Base-by-base conservation (phyloP, 2,329 filamentous ascomycete species). In the Lasiodiplodia hormozganensis region DNA sequence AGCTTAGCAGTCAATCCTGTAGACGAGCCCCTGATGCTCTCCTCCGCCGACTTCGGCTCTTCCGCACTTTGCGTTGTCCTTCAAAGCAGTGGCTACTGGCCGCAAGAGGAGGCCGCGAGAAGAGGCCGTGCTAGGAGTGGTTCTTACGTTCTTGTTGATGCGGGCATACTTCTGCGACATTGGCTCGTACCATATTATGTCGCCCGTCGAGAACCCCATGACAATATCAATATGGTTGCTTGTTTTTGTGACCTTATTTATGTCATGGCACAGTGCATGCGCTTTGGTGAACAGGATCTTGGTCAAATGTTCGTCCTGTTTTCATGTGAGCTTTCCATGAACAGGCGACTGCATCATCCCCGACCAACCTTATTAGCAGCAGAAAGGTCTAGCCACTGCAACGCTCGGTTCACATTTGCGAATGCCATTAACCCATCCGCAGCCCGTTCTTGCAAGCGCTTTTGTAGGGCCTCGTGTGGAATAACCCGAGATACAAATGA, bases 171-270 rank as follows among this genome's bases (percentile, higher is more conserved):
- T 94, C 75, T 98, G 95, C 49, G 94, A 95, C 75, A 97, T 92
- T 12, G 96, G 94, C 80, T 99, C 96, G 84, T 96, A 98, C 96
- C 96, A 99, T 70, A 99, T 95, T 58, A 99, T 94, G 79, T 99
- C 96, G 49, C 94, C 94, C 0, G 94, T 96, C 7, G 95, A 97
- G 76, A 97, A 98, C 0, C 96, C 96, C 89, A 99, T 92, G 68
- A 97, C 89, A 23, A 99, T 85, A 77, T 99, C 96, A 52, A 99
- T 86, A 76, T 98, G 95, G 5, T 86, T 89, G 3, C 87, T 77
- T 62, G 88, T 90, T 80, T 95, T 97, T 12, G 94, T 97, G 67
- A 92, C 77, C 53, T 88, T 83, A 76, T 99, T 98, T 52, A 97
- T 89, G 79, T 98, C 95, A 77, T 99, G 96, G 74, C 94, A 97